Conservation (phyloP, 441 rosid genomes). For the Hura crepitans region DNA sequence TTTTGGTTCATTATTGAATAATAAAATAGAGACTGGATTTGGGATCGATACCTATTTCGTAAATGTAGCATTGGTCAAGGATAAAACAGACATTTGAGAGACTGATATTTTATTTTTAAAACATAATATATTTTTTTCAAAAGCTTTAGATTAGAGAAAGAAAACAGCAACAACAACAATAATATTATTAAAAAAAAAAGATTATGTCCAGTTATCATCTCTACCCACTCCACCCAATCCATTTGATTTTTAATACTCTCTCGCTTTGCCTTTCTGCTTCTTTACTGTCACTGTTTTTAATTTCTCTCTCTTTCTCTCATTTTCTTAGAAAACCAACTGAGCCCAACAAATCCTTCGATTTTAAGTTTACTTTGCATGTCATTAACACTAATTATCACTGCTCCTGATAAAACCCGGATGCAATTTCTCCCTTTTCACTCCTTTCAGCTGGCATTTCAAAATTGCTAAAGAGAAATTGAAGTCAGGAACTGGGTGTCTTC, state of each 20-base stretch:
- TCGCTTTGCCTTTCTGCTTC: conserved; percentile 14
- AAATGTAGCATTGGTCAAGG: background rate
- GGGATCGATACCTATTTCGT: background rate
- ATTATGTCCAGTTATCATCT: conserved; percentile 28
- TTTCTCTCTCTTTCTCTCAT: background rate
- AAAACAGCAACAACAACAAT: no score
- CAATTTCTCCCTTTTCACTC: background rate
- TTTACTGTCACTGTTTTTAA: conserved; percentile 33
- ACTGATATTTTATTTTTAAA: conserved; percentile 9
- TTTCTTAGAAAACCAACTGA: background rate
- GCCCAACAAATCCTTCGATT: conserved; percentile 14
- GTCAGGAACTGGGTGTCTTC: background rate
- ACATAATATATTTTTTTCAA: no score
- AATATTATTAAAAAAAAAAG: conserved; percentile 1
- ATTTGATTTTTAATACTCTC: conserved; percentile 32
- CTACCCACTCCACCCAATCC: conserved; percentile 51
- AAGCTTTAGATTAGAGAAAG: background rate
- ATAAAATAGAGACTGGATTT: no score
- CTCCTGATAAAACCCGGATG: background rate
- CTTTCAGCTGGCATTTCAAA: background rate
- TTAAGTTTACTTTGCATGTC: conserved; percentile 10
- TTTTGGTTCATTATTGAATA: no score
- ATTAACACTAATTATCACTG: background rate
- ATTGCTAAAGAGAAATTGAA: background rate
- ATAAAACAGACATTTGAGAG: background rate